A percentile compares a stretch with the other conserved stretches of the same genome.
These are phyloP conservation scores for Chalaropsis ovoidea DNA, from an alignment of 2,329 filamentous ascomycete genomes.

Conservation along the genomic window DNA sequence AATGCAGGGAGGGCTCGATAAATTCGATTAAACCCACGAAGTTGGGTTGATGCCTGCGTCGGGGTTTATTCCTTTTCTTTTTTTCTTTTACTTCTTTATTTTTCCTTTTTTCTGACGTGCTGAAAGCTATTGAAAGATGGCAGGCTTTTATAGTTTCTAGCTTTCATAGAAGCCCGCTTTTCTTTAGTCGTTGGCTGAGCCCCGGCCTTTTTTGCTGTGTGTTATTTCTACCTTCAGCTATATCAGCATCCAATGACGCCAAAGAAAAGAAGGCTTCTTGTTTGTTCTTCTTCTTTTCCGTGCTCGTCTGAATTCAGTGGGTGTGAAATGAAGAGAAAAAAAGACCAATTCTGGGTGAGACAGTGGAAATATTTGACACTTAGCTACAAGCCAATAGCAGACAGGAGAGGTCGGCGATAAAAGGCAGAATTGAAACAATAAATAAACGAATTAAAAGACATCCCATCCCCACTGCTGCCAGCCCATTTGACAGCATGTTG, in stretches of 20 bases:
- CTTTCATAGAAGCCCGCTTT: background rate
- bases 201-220: background rate
- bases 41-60: background rate
- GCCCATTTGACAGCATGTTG: background rate
- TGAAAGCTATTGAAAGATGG: background rate
- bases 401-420: too few species aligned
- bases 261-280: background rate
- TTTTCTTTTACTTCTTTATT: too few species aligned
- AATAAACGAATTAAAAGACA: background rate
- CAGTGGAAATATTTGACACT: background rate
- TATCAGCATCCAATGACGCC: background rate
- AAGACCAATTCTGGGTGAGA: background rate
- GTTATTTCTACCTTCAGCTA: background rate
- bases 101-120: slow-evolving; percentile 1
- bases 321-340: background rate
- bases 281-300: background rate
- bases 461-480: background rate
- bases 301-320: background rate
- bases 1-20: background rate
- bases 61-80: too few species aligned
- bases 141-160: background rate
- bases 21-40: background rate
- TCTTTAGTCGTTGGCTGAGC: too few species aligned
- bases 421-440: background rate
- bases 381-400: background rate